Conservation (phyloP, 306 rosid genomes). For the Trichosanthes cucumerina region DNA sequence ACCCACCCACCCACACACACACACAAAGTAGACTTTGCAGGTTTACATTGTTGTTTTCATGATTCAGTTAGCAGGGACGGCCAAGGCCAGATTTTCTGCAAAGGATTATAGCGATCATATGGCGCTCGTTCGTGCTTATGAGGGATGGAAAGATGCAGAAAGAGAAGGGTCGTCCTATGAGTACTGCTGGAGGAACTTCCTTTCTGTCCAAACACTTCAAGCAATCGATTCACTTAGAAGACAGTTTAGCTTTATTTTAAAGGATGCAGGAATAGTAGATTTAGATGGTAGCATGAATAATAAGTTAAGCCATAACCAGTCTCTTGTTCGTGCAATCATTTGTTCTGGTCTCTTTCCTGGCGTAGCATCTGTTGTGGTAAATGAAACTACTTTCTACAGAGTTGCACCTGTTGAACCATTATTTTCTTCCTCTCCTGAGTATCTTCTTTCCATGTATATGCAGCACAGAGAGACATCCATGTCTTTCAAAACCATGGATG, state of each 20-base stretch:
- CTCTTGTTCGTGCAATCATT: conserved; percentile 84
- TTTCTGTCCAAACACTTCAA: conserved; percentile 94
- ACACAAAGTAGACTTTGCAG: not conserved
- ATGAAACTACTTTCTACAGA: conserved; percentile 18
- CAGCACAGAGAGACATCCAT: conserved; percentile 99
- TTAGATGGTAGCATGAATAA: conserved; percentile 54
- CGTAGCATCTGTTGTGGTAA: conserved; percentile 90
- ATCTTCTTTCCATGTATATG: conserved; percentile 18
- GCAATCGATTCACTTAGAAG: conserved; percentile 94
- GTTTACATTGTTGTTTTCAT: conserved; percentile 13
- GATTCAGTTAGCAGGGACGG: conserved; percentile 85
- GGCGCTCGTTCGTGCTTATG: conserved; percentile 98
- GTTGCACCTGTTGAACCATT: not conserved
- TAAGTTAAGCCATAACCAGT: conserved; percentile 77
- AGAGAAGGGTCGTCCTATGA: conserved; percentile 97
- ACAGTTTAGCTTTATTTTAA: conserved; percentile 82
- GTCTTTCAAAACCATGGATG: conserved; percentile 96
- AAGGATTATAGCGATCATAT: conserved; percentile 97
- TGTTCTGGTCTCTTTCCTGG: conserved; percentile 97
- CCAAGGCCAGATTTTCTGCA: conserved; percentile 94
- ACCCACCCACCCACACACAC: not conserved
- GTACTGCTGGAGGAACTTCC: conserved; percentile 98
- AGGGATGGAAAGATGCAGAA: conserved; percentile 99
- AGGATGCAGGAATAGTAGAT: conserved; percentile 78
- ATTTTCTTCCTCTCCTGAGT: conserved; percentile 10